Percentiles rank a stretch among this genome's conserved stretches.
Evolutionary conservation across 306 rosid genomes (phyloP).

Genomic region (Rubus idaeus): DNA sequence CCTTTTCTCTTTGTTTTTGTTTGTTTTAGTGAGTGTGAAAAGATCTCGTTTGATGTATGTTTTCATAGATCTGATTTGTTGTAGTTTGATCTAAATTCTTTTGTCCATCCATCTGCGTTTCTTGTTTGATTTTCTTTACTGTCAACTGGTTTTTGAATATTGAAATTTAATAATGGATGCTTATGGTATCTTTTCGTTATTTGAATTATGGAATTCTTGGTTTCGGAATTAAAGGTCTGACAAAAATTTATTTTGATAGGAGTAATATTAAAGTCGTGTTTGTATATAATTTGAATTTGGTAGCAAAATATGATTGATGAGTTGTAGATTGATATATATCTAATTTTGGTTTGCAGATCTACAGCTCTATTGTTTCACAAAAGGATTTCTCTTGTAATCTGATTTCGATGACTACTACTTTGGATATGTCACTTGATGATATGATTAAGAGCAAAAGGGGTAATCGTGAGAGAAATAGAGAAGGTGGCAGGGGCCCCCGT

Average conservation of each 20-base stretch:
- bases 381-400: neutral
- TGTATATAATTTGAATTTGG: neutral
- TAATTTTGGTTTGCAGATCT: conserved; percentile 9
- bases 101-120: neutral
- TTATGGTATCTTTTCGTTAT: neutral
- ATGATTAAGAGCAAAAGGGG: conserved; percentile 71
- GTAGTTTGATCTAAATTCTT: neutral
- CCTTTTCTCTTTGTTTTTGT: neutral
- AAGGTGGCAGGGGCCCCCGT: conserved; percentile 59
- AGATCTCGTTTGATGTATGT: neutral
- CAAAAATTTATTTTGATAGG: neutral
- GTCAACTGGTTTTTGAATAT: neutral
- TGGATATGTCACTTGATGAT: conserved; percentile 93
- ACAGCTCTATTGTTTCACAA: neutral
- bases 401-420: conserved; percentile 63
- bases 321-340: neutral
- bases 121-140: neutral
- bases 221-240: neutral
- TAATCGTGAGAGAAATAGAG: conserved; percentile 72
- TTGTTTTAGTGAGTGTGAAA: neutral
- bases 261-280: neutral
- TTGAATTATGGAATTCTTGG: neutral
- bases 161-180: no score
- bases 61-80: conserved; percentile 3
- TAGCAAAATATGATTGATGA: neutral